Base-by-base conservation (phyloP, 257 asterid species). In the Perilla frutescens region DNA sequence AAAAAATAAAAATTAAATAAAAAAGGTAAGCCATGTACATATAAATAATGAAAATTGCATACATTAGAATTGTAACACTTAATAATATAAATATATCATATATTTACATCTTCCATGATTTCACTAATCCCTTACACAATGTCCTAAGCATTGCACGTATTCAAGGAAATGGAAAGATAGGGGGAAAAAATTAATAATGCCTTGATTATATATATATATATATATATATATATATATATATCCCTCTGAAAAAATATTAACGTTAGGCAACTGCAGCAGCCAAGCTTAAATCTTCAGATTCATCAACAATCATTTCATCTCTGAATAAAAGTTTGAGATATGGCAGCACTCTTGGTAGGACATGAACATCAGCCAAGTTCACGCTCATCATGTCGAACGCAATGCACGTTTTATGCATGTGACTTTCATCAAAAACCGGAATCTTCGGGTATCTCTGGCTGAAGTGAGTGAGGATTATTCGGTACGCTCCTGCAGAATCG, bases 371-470 rank as follows among this genome's bases (percentile, higher is more conserved):
- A 3, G 96, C 97, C 58, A 89, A 56, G 80, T 95, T 95, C 14
- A 95, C 88, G 60, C 99, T 95, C 96, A 95, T 92, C 97, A 95
- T 55, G 72, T 95, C 99, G 14, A 95, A 95, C 2, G 96, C 99
- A 75, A 95, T 82, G 88, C 96, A 85, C 0, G 96, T 90, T 15
- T 92, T 91, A 68, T 92, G 89, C 89, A 83, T 85, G 77, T 86
- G 92, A n/a, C 71, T 37, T 55, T 90, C 92, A 26, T 90, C 97
- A 36, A 95, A 83, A 47, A 90, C 94, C 10, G 98, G 99, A 59
- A 95, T 86, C 80, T 95, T 95, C 3, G 99, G 98, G 77, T 95
- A 95, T 77, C 99, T 82, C 78, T 95, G 99, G 87, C 98, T 93
- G 83, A 93, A 93, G 68, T 93, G 99, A 10, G 99, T 92, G 2